Evolutionary conservation across 805 yeast species (phyloP).

Genomic region (Myxozyma sirexii): DNA sequence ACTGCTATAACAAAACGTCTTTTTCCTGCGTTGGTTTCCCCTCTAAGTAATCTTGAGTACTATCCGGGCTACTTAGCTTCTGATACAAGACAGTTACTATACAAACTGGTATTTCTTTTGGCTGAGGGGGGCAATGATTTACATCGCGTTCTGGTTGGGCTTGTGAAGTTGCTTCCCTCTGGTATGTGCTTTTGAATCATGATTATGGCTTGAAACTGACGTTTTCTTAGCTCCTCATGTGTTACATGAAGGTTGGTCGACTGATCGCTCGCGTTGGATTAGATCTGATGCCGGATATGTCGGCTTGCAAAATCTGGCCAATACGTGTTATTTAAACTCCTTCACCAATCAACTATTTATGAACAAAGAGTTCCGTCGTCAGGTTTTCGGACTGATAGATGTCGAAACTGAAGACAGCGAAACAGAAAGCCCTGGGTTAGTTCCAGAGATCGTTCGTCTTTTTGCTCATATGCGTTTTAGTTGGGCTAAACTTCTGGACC

Average conservation of each 20-base stretch:
- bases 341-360: slow-evolving; percentile 28
- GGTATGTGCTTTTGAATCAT: slow-evolving; percentile 1
- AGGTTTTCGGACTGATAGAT: slow-evolving; percentile 12
- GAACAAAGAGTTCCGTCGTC: slow-evolving; percentile 23
- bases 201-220: too few relatives aligned
- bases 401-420: neutral
- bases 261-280: slow-evolving; percentile 27
- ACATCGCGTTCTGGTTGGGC: neutral
- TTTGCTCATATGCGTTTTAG: slow-evolving; percentile 26
- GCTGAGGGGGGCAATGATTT: neutral
- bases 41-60: neutral
- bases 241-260: slow-evolving; percentile 22
- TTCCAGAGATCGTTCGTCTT: slow-evolving; percentile 17
- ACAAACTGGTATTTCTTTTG: slow-evolving; percentile 4
- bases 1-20: slow-evolving; percentile 1
- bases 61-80: slow-evolving; percentile 10
- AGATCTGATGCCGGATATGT: slow-evolving; percentile 23
- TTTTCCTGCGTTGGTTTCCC: slow-evolving; percentile 3
- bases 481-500: slow-evolving; percentile 20
- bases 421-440: neutral
- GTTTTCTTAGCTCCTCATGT: slow-evolving; percentile 4
- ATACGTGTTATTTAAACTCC: slow-evolving; percentile 32
- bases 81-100: slow-evolving; percentile 11
- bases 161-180: slow-evolving; percentile 10
- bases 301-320: slow-evolving; percentile 29